phyloP scores from a whole-genome alignment of 176 grass and related monocot genomes.

The Paspalum notatum region DNA sequence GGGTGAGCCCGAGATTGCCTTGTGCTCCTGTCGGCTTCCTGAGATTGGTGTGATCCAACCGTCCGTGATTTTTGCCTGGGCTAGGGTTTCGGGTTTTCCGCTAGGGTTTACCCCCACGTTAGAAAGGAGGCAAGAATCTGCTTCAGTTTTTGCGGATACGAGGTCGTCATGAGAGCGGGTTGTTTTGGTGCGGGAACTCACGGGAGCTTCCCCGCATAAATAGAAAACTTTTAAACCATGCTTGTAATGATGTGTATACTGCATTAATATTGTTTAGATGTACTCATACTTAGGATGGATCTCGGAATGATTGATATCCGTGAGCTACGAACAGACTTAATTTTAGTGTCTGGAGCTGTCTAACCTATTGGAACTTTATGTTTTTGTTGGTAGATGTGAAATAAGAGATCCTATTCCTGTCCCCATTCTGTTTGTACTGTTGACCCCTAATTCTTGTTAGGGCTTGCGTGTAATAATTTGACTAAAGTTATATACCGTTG shows the following conservation, averaged over 20 bases:
- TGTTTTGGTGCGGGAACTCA: background rate
- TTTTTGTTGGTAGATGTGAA: slow-evolving; percentile 1
- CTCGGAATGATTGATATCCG: background rate
- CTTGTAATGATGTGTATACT: background rate
- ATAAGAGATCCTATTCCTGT: background rate
- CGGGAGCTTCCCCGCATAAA: background rate
- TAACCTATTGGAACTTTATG: background rate
- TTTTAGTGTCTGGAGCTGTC: background rate
- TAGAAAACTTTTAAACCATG: background rate
- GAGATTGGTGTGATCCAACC: background rate
- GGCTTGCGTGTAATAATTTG: background rate
- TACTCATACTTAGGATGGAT: background rate
- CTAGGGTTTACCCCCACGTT: slow-evolving; percentile 47
- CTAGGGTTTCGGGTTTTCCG: slow-evolving; percentile 46
- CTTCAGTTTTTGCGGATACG: background rate
- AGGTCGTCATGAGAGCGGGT: background rate
- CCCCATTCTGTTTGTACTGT: background rate
- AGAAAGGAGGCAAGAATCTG: no score
- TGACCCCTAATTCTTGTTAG: background rate
- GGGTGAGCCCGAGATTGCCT: slow-evolving; percentile 38
- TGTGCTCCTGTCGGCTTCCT: background rate
- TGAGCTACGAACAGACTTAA: background rate
- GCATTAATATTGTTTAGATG: background rate
- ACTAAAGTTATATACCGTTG: background rate
- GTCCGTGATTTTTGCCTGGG: background rate